Base-by-base conservation (phyloP, 2,329 filamentous ascomycete species). In the Phialophora verrucosa region DNA sequence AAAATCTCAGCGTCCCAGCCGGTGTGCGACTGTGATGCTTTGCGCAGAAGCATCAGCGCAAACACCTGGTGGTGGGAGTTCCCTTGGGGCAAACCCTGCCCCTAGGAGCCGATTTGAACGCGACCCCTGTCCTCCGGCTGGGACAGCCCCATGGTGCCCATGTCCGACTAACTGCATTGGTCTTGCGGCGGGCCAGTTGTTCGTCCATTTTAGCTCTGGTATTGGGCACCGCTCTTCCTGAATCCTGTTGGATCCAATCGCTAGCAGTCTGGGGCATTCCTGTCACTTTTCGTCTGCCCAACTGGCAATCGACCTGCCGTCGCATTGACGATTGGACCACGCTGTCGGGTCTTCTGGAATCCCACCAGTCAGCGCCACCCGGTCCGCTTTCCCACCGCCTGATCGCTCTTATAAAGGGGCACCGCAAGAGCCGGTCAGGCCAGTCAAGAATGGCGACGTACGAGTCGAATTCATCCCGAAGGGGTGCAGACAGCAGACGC, bases 281-380 rank as follows among this genome's bases (percentile, higher is more conserved):
- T 51, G 47, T 42, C 49, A 54, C 29, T 32, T 20, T 53, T 38
- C 51, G 47, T 54, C 49, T 61, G 49, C 59, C 59, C 59, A 42
- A 61, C 47, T 50, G 20, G 20, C 29, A 17, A 61, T 23, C 47
- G 23, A 27, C 25, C n/a, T 50, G 27, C 47, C 44, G 47, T 61
- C 29, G 32, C 11, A 54, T 61, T 61, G 14, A 42, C 59, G 29
- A 53, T 61, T 61, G 59, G 59, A 61, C 59, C 59, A 44, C 49
- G 31, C 49, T 61, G 59, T 54, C 49, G 59, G 59, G 47, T 47
- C 32, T 56, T 62, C 38, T 56, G 27, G 27, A 58, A 58, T 38
- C 20, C 55, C 55, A 58, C 55, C 32, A 27, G 32, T 58, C 31
- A 42, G 23, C 55, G 35, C 35, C 55, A 44, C n/a, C 32, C 17